Percentiles rank a stretch among this genome's conserved stretches.
phyloP scores from a whole-genome alignment of 495 filamentous ascomycete genomes.

The Neurospora sp. region DNA sequence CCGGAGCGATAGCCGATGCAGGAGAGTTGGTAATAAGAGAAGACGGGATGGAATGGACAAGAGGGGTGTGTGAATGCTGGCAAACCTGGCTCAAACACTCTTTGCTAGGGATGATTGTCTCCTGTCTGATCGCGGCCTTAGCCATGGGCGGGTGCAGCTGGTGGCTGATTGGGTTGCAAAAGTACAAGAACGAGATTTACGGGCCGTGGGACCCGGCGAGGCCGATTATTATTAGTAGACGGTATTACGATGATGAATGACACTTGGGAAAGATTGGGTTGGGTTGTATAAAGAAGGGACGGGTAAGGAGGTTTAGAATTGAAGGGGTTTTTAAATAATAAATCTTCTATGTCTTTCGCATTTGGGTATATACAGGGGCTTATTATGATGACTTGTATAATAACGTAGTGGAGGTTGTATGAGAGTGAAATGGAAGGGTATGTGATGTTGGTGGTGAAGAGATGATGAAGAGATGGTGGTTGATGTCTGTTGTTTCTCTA shows the following conservation, averaged over 20 bases:
- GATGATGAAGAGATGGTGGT: neutral
- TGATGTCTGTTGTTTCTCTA: neutral
- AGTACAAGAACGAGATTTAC: slow-evolving; percentile 98
- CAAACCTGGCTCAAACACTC: slow-evolving; percentile 28
- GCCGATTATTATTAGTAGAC: slow-evolving; percentile 56
- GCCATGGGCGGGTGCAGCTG: slow-evolving; percentile 91
- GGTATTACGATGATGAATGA: slow-evolving; percentile 40
- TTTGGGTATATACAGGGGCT: neutral
- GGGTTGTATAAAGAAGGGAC: neutral
- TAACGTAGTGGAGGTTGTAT: neutral
- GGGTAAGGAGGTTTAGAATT: neutral
- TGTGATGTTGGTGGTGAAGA: neutral
- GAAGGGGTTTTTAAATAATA: too few species aligned
- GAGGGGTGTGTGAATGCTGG: neutral
- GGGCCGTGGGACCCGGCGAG: slow-evolving; percentile 96
- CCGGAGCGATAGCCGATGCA: too few species aligned
- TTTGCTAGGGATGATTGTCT: slow-evolving; percentile 62
- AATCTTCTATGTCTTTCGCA: too few species aligned
- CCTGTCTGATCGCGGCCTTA: slow-evolving; percentile 50
- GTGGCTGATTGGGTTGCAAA: slow-evolving; percentile 96
- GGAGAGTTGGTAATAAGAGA: neutral
- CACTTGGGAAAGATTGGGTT: neutral
- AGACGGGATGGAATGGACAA: neutral
- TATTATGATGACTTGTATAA: neutral
- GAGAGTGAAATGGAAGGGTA: neutral